phyloP scores from a whole-genome alignment of 2,329 filamentous ascomycete species.

The Neodidymelliopsis sp. region DNA sequence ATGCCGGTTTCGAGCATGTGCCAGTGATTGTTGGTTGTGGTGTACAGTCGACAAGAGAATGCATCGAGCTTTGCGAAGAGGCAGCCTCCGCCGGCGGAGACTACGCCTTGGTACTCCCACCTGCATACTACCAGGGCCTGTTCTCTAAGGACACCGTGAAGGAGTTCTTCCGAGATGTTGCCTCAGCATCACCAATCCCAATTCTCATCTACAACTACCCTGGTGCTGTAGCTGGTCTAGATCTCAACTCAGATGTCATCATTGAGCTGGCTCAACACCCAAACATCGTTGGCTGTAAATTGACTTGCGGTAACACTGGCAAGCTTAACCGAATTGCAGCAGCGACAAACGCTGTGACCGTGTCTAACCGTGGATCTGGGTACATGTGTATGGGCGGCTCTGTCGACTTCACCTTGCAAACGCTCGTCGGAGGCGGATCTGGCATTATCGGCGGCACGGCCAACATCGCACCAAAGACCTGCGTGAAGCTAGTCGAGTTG shows the following conservation, averaged over 20 bases:
- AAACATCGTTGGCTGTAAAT: slow-evolving; percentile 73
- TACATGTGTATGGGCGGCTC: slow-evolving; percentile 78
- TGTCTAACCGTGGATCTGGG: slow-evolving; percentile 52
- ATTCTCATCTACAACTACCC: slow-evolving; percentile 76
- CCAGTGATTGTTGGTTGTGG: slow-evolving; percentile 81
- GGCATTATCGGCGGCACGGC: slow-evolving; percentile 76
- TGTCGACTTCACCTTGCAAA: slow-evolving; percentile 77
- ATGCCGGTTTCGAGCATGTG: slow-evolving; percentile 69
- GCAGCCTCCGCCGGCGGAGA: slow-evolving; percentile 74
- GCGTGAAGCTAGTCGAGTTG: slow-evolving; percentile 67
- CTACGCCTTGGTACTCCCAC: slow-evolving; percentile 78
- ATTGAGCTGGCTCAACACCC: slow-evolving; percentile 66
- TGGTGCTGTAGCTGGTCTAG: slow-evolving; percentile 68
- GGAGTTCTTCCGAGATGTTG: slow-evolving; percentile 71
- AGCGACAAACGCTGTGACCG: slow-evolving; percentile 54
- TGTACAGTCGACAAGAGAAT: slow-evolving; percentile 75
- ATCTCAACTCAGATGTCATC: slow-evolving; percentile 70
- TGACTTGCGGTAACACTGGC: slow-evolving; percentile 75
- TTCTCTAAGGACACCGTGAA: slow-evolving; percentile 67
- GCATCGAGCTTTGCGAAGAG: slow-evolving; percentile 72
- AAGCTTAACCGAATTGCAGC: slow-evolving; percentile 69
- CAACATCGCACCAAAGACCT: slow-evolving; percentile 73
- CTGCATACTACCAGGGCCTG: slow-evolving; percentile 75
- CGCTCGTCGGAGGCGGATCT: slow-evolving; percentile 72
- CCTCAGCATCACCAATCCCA: slow-evolving; percentile 68